These are phyloP conservation scores for Talaromyces sp. DNA, from an alignment of 2,329 filamentous ascomycete genomes.

Conservation along the genomic window DNA sequence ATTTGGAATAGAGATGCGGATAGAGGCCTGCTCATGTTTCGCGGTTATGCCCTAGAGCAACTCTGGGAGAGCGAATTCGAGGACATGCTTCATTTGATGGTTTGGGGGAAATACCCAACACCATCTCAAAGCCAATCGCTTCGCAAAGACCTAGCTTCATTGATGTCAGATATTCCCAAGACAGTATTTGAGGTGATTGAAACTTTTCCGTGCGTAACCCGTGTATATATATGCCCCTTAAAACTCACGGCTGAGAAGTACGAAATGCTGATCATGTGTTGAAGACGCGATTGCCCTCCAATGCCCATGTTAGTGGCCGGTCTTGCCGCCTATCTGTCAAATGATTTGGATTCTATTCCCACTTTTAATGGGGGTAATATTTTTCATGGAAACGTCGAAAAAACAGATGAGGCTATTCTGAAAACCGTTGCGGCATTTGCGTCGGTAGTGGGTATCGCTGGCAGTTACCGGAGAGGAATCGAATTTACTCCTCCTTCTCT, in stretches of 20 bases:
- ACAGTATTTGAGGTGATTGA: slow-evolving; percentile 22
- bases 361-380: slow-evolving; percentile 18
- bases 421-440: slow-evolving; percentile 24
- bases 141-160: slow-evolving; percentile 18
- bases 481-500: slow-evolving; percentile 22
- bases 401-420: slow-evolving; percentile 23
- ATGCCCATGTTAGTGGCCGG: slow-evolving; percentile 25
- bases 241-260: neutral
- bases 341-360: slow-evolving; percentile 20
- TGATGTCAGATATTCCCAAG: slow-evolving; percentile 21
- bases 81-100: slow-evolving; percentile 28
- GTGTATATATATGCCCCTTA: neutral
- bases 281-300: slow-evolving; percentile 19
- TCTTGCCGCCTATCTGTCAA: slow-evolving; percentile 26
- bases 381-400: slow-evolving; percentile 22
- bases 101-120: slow-evolving; percentile 28
- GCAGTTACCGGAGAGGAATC: slow-evolving; percentile 24
- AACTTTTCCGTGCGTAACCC: slow-evolving; percentile 23
- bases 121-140: slow-evolving; percentile 18
- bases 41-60: slow-evolving; percentile 27
- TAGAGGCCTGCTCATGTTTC: slow-evolving; percentile 24
- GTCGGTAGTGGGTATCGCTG: slow-evolving; percentile 23
- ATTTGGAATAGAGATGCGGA: slow-evolving; percentile 24
- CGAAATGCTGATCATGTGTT: neutral
- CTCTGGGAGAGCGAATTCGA: slow-evolving; percentile 29